phyloP scores from a whole-genome alignment of 768 basidiomycete species.

The Exsudoporus frostii region DNA sequence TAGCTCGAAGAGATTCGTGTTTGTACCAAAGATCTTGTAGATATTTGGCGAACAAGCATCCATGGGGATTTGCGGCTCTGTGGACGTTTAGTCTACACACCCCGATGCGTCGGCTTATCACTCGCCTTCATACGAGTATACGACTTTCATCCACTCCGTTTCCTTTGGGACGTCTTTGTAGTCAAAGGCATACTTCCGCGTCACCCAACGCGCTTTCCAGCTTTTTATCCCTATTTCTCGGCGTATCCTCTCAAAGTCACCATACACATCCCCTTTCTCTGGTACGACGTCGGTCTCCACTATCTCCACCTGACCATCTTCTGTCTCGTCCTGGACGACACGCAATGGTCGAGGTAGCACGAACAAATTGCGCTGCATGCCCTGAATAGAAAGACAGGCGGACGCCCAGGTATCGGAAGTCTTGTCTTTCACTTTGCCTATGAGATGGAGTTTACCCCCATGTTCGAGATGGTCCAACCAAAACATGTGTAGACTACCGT shows the following conservation, averaged over 20 bases:
- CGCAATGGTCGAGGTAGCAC: constrained; percentile 74
- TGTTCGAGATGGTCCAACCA: constrained; percentile 95
- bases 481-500: constrained; percentile 86
- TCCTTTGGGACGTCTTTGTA: constrained; percentile 68
- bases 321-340: constrained; percentile 38
- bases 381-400: constrained; percentile 82
- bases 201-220: constrained; percentile 83
- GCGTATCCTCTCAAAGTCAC: constrained; percentile 79
- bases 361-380: constrained; percentile 87
- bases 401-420: constrained; percentile 64
- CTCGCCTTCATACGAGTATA: constrained; percentile 86
- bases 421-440: constrained; percentile 89
- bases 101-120: not conserved
- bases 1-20: constrained; percentile 88
- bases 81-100: not conserved
- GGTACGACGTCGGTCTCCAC: constrained; percentile 77
- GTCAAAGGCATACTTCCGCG: constrained; percentile 90
- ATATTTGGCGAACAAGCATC: constrained; percentile 81
- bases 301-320: constrained; percentile 33
- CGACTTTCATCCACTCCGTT: constrained; percentile 91
- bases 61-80: constrained; percentile 53
- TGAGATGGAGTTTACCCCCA: constrained; percentile 80
- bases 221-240: constrained; percentile 67
- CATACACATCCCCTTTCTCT: constrained; percentile 65
- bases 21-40: constrained; percentile 84